These are phyloP conservation scores for Colletotrichum neosansevieriae DNA, from an alignment of 2,329 filamentous ascomycete species.

Conservation along the genomic window DNA sequence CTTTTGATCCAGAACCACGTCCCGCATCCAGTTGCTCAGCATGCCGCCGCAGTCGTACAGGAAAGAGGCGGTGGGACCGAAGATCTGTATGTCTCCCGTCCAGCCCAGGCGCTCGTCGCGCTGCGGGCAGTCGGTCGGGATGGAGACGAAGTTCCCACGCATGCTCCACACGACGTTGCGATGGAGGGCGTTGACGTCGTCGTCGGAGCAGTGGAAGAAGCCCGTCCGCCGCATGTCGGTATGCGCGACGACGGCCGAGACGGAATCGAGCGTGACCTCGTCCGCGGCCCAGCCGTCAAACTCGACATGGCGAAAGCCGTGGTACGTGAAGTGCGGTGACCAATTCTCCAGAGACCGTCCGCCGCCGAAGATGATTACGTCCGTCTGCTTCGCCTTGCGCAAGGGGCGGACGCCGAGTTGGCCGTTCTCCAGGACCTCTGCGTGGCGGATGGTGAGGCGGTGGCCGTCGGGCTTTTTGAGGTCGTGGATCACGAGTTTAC, in stretches of 20 bases:
- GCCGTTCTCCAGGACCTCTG: constrained; percentile 66
- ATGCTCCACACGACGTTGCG: constrained; percentile 67
- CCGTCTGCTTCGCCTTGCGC: constrained; percentile 55
- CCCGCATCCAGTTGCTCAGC: constrained; percentile 61
- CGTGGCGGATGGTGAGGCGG: constrained; percentile 61
- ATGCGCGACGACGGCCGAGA: constrained; percentile 56
- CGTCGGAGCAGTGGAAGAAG: constrained; percentile 64
- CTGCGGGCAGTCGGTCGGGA: constrained; percentile 70
- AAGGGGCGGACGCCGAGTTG: constrained; percentile 57
- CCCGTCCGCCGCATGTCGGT: constrained; percentile 65
- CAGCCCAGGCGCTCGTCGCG: constrained; percentile 66
- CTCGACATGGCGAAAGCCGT: constrained; percentile 65
- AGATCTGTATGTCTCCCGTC: constrained; percentile 64
- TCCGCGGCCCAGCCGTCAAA: constrained; percentile 56
- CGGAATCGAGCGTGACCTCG: constrained; percentile 35
- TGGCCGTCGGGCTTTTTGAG: constrained; percentile 49
- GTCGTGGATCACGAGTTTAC: constrained; percentile 55
- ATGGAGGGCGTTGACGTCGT: constrained; percentile 64
- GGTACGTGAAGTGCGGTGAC: constrained; percentile 63
- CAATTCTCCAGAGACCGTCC: constrained; percentile 45
- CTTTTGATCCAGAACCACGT: constrained; percentile 51
- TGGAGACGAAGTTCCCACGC: constrained; percentile 67
- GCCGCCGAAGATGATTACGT: constrained; percentile 52
- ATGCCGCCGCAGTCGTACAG: constrained; percentile 66
- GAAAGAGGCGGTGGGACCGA: constrained; percentile 63